Conservation (phyloP, 2,329 filamentous ascomycete species). For the Aureobasidium melanogenum region DNA sequence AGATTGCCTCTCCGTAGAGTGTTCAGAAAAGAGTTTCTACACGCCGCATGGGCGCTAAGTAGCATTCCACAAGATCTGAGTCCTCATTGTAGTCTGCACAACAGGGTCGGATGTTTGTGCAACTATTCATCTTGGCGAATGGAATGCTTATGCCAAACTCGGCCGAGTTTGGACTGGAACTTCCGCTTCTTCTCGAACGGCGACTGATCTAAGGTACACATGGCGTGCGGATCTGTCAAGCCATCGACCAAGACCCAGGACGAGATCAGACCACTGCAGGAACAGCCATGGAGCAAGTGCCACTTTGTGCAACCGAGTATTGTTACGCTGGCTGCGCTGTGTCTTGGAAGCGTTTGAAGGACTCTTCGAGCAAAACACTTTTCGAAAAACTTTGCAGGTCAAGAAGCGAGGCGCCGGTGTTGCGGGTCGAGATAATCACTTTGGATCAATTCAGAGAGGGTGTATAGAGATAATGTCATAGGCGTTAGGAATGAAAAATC, state of each 20-base stretch:
- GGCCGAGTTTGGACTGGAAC: neutral
- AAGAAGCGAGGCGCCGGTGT: neutral
- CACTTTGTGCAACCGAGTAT: neutral
- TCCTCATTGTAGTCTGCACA: neutral
- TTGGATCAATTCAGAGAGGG: neutral
- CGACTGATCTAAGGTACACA: neutral
- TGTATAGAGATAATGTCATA: neutral
- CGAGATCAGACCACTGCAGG: slow-evolving; percentile 10
- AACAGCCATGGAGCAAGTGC: neutral
- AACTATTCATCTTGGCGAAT: neutral
- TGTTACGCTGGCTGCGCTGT: neutral
- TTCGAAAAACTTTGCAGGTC: neutral
- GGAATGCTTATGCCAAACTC: slow-evolving; percentile 1
- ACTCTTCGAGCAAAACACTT: neutral
- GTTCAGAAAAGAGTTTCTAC: slow-evolving; percentile 3
- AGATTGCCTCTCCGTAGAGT: neutral
- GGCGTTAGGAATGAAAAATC: slow-evolving; percentile 6
- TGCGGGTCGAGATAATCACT: neutral
- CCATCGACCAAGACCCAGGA: neutral
- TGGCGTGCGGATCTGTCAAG: slow-evolving; percentile 7
- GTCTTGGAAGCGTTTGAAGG: neutral
- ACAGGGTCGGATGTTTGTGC: neutral
- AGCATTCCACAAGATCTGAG: neutral
- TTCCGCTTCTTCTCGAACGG: slow-evolving; percentile 9
- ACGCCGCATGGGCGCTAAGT: neutral